Evolutionary conservation across 2,329 filamentous ascomycete species (phyloP).

Genomic region (Lojkania enalia): DNA sequence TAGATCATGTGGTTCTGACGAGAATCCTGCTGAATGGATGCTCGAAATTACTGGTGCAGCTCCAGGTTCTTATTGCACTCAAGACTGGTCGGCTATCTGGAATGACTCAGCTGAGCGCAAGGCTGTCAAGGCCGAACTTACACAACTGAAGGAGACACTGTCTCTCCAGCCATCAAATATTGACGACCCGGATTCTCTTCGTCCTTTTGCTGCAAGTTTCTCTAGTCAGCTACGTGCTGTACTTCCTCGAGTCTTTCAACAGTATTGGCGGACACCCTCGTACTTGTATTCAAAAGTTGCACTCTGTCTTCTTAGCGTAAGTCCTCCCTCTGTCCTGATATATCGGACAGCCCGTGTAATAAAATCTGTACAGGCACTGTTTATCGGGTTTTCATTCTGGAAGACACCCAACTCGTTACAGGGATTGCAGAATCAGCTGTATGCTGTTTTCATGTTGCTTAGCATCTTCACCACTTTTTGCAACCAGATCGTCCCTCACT

Average conservation of each 20-base stretch:
- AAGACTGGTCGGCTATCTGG: slow-evolving; percentile 21
- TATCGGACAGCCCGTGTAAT: not conserved
- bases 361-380: slow-evolving; percentile 55
- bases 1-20: slow-evolving; percentile 59
- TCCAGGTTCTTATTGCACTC: slow-evolving; percentile 10
- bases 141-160: slow-evolving; percentile 34
- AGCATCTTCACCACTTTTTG: slow-evolving; percentile 76
- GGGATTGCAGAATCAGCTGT: slow-evolving; percentile 80
- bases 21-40: slow-evolving; percentile 70
- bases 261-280: slow-evolving; percentile 83
- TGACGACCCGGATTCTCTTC: slow-evolving; percentile 57
- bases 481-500: slow-evolving; percentile 78
- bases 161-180: slow-evolving; percentile 20
- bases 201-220: slow-evolving; percentile 77
- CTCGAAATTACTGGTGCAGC: slow-evolving; percentile 1
- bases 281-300: slow-evolving; percentile 81
- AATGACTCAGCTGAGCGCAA: slow-evolving; percentile 16
- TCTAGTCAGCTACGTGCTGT: slow-evolving; percentile 65
- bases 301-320: slow-evolving; percentile 57
- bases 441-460: slow-evolving; percentile 74
- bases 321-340: not conserved
- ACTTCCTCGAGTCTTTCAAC: slow-evolving; percentile 74
- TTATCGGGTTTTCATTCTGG: slow-evolving; percentile 79
- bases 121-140: slow-evolving; percentile 42
- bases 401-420: slow-evolving; percentile 69